Base-by-base conservation (phyloP, 371 early-diverging fungal species). In the Mortierella sp. region DNA sequence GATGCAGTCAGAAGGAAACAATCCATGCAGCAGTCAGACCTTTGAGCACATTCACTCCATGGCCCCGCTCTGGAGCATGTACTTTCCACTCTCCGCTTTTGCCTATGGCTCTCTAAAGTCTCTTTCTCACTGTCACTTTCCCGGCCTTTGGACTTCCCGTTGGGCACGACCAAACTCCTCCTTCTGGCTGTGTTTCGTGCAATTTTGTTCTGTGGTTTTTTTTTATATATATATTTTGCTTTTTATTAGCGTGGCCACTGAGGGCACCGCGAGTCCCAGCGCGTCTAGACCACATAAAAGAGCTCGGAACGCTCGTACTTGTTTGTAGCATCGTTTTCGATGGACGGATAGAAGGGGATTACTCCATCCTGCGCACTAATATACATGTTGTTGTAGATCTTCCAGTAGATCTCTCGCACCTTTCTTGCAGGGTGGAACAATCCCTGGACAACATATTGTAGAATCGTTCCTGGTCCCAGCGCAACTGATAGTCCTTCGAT, bases 361-460 rank as follows among this genome's bases (percentile, higher is more conserved):
- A 98, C 75, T 18, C 94, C 92, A 69, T 97, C 98, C 85, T 98
- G 98, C n/a, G 90, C 84, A 12, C 91, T 93, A 72, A 98, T 94
- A 70, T 97, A 98, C 72, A 96, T 74, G 65, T 91, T 93, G 80
- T 98, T 98, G 86, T 95, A 98, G 58, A 99, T 93, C 85, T 96
- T 96, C 97, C 97, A 98, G 82, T 99, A 99, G 16, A 97, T 91
- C 80, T 97, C 96, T 46, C 99, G 90, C 9, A 99, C 98, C 64
- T 93, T 91, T 30, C 98, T 84, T 14, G 99, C 98, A 4, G 99
- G 99, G 70, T 99, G 99, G 90, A 97, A 99, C 57, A 99, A 80
- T 0, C 99, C 99, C 82, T 84, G 79, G 25, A 97, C 80, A 7
- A 96, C 84, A 81, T 99, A 99, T 72, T 93, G 92, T 55, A 97